Evolutionary conservation across 768 basidiomycete species (phyloP).

Genomic region (Amanita rubescens): DNA sequence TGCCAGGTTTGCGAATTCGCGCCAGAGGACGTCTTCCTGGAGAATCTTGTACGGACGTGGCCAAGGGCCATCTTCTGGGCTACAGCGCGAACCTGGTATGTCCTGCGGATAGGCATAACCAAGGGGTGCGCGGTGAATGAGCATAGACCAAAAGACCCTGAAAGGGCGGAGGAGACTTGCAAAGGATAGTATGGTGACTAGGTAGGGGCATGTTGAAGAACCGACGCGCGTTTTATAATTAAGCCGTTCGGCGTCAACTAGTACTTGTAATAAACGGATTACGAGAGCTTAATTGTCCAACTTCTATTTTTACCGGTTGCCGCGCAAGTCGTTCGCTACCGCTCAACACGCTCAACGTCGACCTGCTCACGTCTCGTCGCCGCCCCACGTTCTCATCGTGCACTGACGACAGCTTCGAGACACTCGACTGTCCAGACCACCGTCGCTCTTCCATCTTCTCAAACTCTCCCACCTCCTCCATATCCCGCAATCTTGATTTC

Average conservation of each 20-base stretch:
- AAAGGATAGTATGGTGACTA: neutral
- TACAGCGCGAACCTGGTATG: constrained; percentile 54
- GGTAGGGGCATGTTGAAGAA: neutral
- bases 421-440: constrained; percentile 14
- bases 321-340: constrained; percentile 57
- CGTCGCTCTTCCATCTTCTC: neutral
- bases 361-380: constrained; percentile 1
- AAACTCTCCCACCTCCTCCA: constrained; percentile 24
- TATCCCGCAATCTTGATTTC: constrained; percentile 24
- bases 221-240: neutral
- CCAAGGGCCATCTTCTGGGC: constrained; percentile 60
- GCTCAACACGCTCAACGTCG: constrained; percentile 43
- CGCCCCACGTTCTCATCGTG: neutral
- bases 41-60: constrained; percentile 51
- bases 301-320: constrained; percentile 49
- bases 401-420: constrained; percentile 14
- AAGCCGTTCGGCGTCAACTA: neutral
- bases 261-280: too few species aligned
- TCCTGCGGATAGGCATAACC: constrained; percentile 50
- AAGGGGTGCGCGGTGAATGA: constrained; percentile 29
- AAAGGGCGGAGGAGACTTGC: constrained; percentile 9
- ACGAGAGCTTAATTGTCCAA: neutral
- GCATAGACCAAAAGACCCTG: constrained; percentile 26
- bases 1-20: constrained; percentile 40
- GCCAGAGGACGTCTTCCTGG: constrained; percentile 44